Evolutionary conservation across 2,329 filamentous ascomycete genomes (phyloP), one percentile per base, ranked within the genome.

Genomic region (Venturiaceae sp.): DNA sequence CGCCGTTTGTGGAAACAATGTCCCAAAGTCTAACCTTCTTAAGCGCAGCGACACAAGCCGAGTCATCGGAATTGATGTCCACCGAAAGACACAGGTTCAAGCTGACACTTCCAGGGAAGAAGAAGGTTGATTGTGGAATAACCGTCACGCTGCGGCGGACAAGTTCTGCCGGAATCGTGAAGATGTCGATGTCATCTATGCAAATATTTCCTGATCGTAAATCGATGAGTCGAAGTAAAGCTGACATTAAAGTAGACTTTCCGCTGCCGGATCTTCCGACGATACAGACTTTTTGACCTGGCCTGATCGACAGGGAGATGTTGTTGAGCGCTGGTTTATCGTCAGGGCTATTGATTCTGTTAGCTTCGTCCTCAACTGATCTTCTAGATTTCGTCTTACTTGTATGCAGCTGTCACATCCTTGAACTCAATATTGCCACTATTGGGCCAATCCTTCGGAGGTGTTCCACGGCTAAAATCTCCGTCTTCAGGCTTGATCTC

Each of bases 401-500:
- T 33, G n/a, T 56, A 56, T 19, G 19, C 26, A 11, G 37, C 53
- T 5, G 53, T 56, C 2, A 44, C 28, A 4, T 34, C 19, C 5
- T 14, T 13, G 4, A 56, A 39, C 5, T 39, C 37, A 21, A 56
- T 21, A 11, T 34, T 21, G 23, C 53, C 53, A 13, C 41, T 9
- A 44, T 32, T 37, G 8, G 37, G 52, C 53, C 34, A 39, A 16
- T 33, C 21, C 7, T 9, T n/a, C 8, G 33, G 34, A 9, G 53
- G 53, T n/a, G 23, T 11, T 13, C 11, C 14, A 2, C 9, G 13
- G 26, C 23, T 5, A 14, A n/a, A 23, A 7, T n/a, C 21, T 4
- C 23, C n/a, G 26, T 81, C 67, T 50, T 80, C 71, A 62, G 81
- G 79, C 1, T 70, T 71, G 9, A 72, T 64, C 0, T 76, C 74